A percentile compares a stretch with the other conserved stretches of the same genome.
Conservation (phyloP, 2,329 filamentous ascomycete species). For the Macroventuria anomochaeta region DNA sequence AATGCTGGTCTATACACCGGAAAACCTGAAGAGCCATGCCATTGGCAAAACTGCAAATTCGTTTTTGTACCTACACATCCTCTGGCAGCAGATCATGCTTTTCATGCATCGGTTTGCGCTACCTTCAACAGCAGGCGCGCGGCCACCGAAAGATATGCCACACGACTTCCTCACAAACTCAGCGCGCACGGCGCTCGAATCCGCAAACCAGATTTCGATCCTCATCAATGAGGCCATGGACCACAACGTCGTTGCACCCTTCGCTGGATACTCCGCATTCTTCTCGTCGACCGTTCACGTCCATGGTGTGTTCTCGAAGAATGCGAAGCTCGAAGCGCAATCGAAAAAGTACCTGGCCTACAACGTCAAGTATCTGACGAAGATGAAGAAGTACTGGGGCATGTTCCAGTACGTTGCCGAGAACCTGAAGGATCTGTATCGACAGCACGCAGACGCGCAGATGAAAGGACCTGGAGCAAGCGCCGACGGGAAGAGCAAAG, state of each 20-base stretch:
- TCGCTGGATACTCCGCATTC: slow-evolving; percentile 94
- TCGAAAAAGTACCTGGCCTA: slow-evolving; percentile 85
- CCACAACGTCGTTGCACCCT: slow-evolving; percentile 84
- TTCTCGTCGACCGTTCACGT: slow-evolving; percentile 94
- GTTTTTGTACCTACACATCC: slow-evolving; percentile 89
- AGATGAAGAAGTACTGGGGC: slow-evolving; percentile 98
- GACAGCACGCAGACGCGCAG: slow-evolving; percentile 81
- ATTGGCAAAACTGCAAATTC: slow-evolving; percentile 88
- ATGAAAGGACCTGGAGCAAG: slow-evolving; percentile 64
- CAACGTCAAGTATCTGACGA: slow-evolving; percentile 88
- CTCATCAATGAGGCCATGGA: slow-evolving; percentile 81
- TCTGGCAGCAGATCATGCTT: slow-evolving; percentile 85
- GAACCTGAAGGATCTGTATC: slow-evolving; percentile 87
- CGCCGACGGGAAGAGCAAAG: slow-evolving; percentile 41
- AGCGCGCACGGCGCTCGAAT: slow-evolving; percentile 76
- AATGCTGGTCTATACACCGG: slow-evolving; percentile 73
- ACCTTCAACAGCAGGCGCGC: slow-evolving; percentile 68
- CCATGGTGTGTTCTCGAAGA: slow-evolving; percentile 87
- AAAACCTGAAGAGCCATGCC: slow-evolving; percentile 84
- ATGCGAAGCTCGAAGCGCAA: slow-evolving; percentile 73
- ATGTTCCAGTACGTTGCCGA: slow-evolving; percentile 98
- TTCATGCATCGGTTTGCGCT: slow-evolving; percentile 91
- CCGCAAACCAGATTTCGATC: slow-evolving; percentile 85
- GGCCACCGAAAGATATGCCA: slow-evolving; percentile 73
- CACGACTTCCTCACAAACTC: slow-evolving; percentile 78